Percentiles rank a stretch among this genome's conserved stretches.
Evolutionary conservation across 2,329 filamentous ascomycete species (phyloP).

Genomic region (Monosporascus sp.): DNA sequence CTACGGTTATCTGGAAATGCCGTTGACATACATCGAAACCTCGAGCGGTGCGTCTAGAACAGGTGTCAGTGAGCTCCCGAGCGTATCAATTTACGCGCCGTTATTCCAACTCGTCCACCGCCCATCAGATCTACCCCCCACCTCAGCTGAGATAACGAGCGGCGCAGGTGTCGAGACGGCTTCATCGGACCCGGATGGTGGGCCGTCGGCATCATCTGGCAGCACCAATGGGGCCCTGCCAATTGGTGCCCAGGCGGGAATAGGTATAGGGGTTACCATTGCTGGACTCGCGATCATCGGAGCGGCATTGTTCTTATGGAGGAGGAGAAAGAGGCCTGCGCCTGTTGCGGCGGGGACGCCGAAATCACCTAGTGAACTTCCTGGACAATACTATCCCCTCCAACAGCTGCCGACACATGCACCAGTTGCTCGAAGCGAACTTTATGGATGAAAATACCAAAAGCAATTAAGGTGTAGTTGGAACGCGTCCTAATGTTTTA

Average conservation of each 20-base stretch:
- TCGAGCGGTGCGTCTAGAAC: background rate
- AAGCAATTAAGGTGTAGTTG: too few species aligned
- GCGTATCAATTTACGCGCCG: conserved; percentile 19
- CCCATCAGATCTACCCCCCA: conserved; percentile 15
- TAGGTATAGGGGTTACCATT: conserved; percentile 13
- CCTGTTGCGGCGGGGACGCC: too few species aligned
- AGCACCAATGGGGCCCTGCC: background rate
- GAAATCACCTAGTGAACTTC: too few species aligned
- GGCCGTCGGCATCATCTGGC: conserved; percentile 1
- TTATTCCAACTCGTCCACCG: conserved; percentile 27
- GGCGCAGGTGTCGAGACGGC: background rate
- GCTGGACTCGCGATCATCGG: conserved; percentile 4
- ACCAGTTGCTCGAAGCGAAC: too few species aligned
- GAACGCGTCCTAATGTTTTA: too few species aligned
- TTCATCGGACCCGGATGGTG: too few species aligned
- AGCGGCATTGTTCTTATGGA: background rate
- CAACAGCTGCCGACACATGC: too few species aligned
- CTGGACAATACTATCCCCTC: too few species aligned
- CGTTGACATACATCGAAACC: conserved; percentile 1
- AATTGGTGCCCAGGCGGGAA: conserved; percentile 10
- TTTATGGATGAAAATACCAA: too few species aligned
- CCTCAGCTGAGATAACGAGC: conserved; percentile 1
- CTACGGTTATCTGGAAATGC: conserved; percentile 1
- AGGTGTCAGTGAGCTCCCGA: background rate
- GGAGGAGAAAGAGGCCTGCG: too few species aligned